A percentile compares a stretch with the other conserved stretches of the same genome.
These are phyloP conservation scores for Bryoglossum gracile DNA, from an alignment of 495 filamentous ascomycete species.

Conservation along the genomic window DNA sequence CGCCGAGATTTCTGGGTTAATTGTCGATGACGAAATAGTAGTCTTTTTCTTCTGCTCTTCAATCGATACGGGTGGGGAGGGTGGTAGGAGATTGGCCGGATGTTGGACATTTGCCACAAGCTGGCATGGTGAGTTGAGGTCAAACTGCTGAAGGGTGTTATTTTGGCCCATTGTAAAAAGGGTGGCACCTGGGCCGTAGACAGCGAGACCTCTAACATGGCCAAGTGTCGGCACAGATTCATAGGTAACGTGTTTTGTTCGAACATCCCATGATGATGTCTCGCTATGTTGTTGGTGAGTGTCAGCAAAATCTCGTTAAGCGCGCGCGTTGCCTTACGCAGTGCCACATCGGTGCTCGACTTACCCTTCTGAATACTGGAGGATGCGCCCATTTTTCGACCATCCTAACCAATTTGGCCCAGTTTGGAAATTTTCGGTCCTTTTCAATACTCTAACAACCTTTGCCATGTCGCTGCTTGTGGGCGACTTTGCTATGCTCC, in stretches of 20 bases:
- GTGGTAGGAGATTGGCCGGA: slow-evolving; percentile 62
- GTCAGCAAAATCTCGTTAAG: slow-evolving; percentile 29
- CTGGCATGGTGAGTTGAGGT: slow-evolving; percentile 68
- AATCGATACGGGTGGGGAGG: slow-evolving; percentile 68
- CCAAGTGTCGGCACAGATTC: slow-evolving; percentile 81
- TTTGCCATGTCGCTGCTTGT: slow-evolving; percentile 67
- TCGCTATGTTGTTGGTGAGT: slow-evolving; percentile 48
- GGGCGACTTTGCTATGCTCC: slow-evolving; percentile 88
- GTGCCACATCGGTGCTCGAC: slow-evolving; percentile 28
- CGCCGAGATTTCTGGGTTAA: slow-evolving; percentile 31
- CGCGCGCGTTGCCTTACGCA: slow-evolving; percentile 30
- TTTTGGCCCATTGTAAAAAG: slow-evolving; percentile 88
- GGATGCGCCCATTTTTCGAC: slow-evolving; percentile 94
- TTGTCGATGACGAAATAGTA: slow-evolving; percentile 32
- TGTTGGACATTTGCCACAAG: slow-evolving; percentile 83
- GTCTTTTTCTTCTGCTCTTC: slow-evolving; percentile 51
- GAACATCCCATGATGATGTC: slow-evolving; percentile 92
- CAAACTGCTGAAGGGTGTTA: slow-evolving; percentile 88
- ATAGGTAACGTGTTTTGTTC: slow-evolving; percentile 88
- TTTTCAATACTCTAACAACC: slow-evolving; percentile 80
- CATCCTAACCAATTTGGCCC: slow-evolving; percentile 95
- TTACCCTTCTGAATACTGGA: slow-evolving; percentile 90
- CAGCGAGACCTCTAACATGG: slow-evolving; percentile 70
- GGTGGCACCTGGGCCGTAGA: slow-evolving; percentile 83
- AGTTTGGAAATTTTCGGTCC: slow-evolving; percentile 60